Percentiles rank a stretch among this genome's conserved stretches.
phyloP scores from a whole-genome alignment of 805 yeast genomes.

The Candida sanyiensis region DNA sequence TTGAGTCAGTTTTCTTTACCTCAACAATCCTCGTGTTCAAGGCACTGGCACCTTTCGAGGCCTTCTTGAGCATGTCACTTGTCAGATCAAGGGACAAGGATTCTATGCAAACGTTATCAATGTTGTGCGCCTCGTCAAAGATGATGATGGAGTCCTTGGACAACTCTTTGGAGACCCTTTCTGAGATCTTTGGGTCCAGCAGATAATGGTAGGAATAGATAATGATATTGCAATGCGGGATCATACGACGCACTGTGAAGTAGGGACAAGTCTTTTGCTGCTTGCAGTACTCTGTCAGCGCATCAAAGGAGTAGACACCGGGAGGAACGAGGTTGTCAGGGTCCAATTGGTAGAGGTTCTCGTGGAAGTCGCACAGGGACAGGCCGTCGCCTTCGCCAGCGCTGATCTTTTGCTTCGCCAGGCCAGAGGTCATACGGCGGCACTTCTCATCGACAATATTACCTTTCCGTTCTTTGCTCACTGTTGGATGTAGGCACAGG shows the following conservation, averaged over 20 bases:
- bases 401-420: slow-evolving; percentile 61
- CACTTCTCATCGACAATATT: slow-evolving; percentile 93
- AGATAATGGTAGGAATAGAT: slow-evolving; percentile 96
- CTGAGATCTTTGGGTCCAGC: slow-evolving; percentile 95
- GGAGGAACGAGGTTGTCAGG: slow-evolving; percentile 86
- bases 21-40: slow-evolving; percentile 78
- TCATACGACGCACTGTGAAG: slow-evolving; percentile 97
- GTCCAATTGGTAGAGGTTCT: slow-evolving; percentile 77
- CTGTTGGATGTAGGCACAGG: slow-evolving; percentile 84
- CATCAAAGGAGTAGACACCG: slow-evolving; percentile 94
- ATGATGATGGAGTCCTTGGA: slow-evolving; percentile 91
- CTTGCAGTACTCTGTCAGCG: slow-evolving; percentile 70
- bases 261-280: slow-evolving; percentile 86
- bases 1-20: slow-evolving; percentile 77
- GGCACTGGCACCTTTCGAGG: slow-evolving; percentile 79
- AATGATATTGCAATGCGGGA: slow-evolving; percentile 85
- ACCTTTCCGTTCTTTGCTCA: slow-evolving; percentile 85
- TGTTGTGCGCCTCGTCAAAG: slow-evolving; percentile 98
- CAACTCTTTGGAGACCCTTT: slow-evolving; percentile 85
- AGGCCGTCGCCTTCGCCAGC: slow-evolving; percentile 43
- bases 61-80: slow-evolving; percentile 80
- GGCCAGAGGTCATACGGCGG: slow-evolving; percentile 90
- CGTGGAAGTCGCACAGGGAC: slow-evolving; percentile 82
- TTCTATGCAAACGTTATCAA: slow-evolving; percentile 97
- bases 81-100: slow-evolving; percentile 88